Base-by-base conservation (phyloP, 257 asterid species). In the Cynanchum wilfordii region DNA sequence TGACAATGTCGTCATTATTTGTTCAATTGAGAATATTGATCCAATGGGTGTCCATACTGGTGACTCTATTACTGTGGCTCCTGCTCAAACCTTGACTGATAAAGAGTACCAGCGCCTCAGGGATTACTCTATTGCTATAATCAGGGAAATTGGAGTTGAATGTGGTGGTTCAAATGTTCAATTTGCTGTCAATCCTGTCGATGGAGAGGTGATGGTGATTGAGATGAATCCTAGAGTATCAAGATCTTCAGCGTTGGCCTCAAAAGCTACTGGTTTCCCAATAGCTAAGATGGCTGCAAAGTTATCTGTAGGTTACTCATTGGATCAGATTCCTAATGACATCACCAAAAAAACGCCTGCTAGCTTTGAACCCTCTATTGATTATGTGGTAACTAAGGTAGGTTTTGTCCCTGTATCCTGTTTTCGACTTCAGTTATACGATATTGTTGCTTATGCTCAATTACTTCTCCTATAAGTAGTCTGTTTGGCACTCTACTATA, bases 221-320 rank as follows among this genome's bases (percentile, higher is more conserved):
- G 99, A 95, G 89, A 95, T 95, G 99, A 95, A 95, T 75, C 99
- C 98, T 22, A 86, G 99, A 77, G 99, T 95, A 75, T 92, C 98
- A 0, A 89, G 99, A 71, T 95, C 99, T 72, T 95, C 98, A 9
- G 97, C 98, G 55, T 74, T 95, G 85, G 99, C 99, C 59, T 95
- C 99, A 9, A 95, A 95, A 82, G 99, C 99, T 10, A 92, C 99
- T 74, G 99, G 99, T 69, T 95, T 95, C 74, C 99, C 99, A 6
- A 95, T 95, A 66, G 99, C 99, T 19, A 95, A 95, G 81, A 95
- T 95, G 90, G 98, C 99, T 74, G 99, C 99, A 42, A 95, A 92
- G 84, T 77, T 95, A 71, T 95, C 99, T 0, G 97, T 95, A 57
- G 99, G 99, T 36, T 95, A 92, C 78, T 66, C 99, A 0, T 76